Conservation (phyloP, 1,284 basidiomycete species). For the Boletus semigastroideus region DNA sequence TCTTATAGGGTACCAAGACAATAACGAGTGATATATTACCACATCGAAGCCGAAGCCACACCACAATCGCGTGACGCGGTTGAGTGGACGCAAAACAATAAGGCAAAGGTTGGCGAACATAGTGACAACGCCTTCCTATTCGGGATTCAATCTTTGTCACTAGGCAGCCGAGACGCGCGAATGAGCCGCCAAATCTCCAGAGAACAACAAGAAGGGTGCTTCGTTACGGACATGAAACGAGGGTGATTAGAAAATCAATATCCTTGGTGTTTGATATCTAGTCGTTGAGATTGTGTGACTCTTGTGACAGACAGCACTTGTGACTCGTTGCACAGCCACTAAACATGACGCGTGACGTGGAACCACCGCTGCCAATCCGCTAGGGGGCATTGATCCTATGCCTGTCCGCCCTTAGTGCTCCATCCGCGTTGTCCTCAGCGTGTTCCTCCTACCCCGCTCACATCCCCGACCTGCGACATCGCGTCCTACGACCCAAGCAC, state of each 20-base stretch:
- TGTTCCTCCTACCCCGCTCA: background rate
- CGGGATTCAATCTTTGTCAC: slow-evolving; percentile 3
- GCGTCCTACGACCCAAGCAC: background rate
- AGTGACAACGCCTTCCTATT: slow-evolving; percentile 10
- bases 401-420: background rate
- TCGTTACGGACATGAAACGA: background rate
- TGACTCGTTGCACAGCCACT: slow-evolving; percentile 17
- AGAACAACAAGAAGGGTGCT: background rate
- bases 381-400: slow-evolving; percentile 14
- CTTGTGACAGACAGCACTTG: no score
- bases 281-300: no score
- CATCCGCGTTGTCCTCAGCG: slow-evolving; percentile 4
- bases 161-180: no score
- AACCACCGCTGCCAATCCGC: background rate
- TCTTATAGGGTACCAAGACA: slow-evolving; percentile 23
- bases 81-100: background rate
- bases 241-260: background rate
- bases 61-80: background rate
- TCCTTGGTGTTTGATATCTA: no score
- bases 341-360: background rate
- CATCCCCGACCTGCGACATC: background rate
- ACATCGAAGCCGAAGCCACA: background rate
- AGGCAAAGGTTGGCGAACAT: background rate
- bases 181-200: background rate
- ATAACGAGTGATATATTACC: slow-evolving; percentile 5